Evolutionary conservation across 345 rosid species (phyloP), one percentile per base, ranked within the genome.

Genomic region (Noccaea caerulescens): DNA sequence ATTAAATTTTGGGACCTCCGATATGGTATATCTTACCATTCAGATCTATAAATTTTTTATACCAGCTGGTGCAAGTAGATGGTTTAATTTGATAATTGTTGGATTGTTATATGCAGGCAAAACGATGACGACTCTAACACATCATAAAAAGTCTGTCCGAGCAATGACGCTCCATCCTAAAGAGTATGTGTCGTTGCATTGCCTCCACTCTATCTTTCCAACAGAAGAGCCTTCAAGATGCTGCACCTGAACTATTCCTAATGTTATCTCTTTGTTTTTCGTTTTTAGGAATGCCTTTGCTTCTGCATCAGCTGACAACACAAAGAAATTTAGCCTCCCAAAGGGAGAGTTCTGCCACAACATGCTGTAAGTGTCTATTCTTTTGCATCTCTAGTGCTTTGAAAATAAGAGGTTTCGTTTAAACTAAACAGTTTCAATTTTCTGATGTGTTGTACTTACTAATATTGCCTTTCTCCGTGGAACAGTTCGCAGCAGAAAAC

Each of bases 1-100:
- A 88, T 95, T 50, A 95, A 92, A 83, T 95, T 90, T 77, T 90
- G 97, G 99, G 99, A 92, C 72, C 98, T 92, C 43, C 83, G 99
- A 87, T 82, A 88, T 72, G 99, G 99, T 94, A 82, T 72, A 50
- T 43, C 25, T 58, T 50, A 63, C 23, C n/a, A 23, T 8, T 58
- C 14, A 36, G 34, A 44, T 68, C 56, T 51, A 8, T 33, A 0
- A 8, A 8, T 20, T 10, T 53, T 3, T 33, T 50, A 9, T 18
- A 54, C 3, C 6, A 53, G 47, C 46, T 59, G 30, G 27, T 25
- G 63, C 41, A n/a, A 50, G 23, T 50, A 52, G 34, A 59, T 51
- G 14, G 52, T 66, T 58, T 46, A 6, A 16, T 34, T 27, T 72
- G 51, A 43, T 23, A 14, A 34, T 23, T 10, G 37, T 18, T 10